phyloP scores from a whole-genome alignment of 2,329 filamentous ascomycete species.

The Aureobasidium sp. region DNA sequence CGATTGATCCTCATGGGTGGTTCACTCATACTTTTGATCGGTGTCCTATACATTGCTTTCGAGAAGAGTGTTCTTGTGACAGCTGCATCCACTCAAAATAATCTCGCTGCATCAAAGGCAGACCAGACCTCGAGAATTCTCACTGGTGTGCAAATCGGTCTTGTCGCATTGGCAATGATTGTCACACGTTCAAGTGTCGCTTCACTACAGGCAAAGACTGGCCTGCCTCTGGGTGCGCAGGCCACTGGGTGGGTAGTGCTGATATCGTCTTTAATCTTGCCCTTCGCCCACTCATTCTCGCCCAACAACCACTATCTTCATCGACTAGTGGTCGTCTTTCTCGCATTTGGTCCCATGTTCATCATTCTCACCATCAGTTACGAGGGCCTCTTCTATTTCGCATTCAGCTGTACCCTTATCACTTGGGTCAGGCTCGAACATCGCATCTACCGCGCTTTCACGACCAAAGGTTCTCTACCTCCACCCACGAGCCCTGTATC shows the following conservation, averaged over 20 bases:
- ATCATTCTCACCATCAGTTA: constrained; percentile 96
- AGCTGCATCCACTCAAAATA: constrained; percentile 30
- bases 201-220: constrained; percentile 76
- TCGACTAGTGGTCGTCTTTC: constrained; percentile 78
- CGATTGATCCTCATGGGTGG: constrained; percentile 69
- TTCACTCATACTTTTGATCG: constrained; percentile 66
- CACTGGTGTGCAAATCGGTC: constrained; percentile 59
- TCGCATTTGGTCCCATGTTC: constrained; percentile 88
- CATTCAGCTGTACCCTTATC: constrained; percentile 74
- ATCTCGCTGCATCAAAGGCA: constrained; percentile 25
- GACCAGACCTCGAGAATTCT: constrained; percentile 52
- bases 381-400: constrained; percentile 91
- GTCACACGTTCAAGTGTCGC: constrained; percentile 82
- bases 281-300: constrained; percentile 71
- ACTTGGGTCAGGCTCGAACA: constrained; percentile 92
- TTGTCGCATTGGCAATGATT: constrained; percentile 72
- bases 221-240: constrained; percentile 82
- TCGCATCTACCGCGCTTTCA: constrained; percentile 49
- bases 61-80: constrained; percentile 56
- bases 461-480: constrained; percentile 11
- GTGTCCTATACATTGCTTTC: constrained; percentile 70
- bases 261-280: constrained; percentile 70
- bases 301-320: constrained; percentile 87
- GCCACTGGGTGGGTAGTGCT: constrained; percentile 76
- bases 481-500: constrained; percentile 21